These are phyloP conservation scores for Podaxis sp. DNA, from an alignment of 768 basidiomycete species.

Conservation along the genomic window DNA sequence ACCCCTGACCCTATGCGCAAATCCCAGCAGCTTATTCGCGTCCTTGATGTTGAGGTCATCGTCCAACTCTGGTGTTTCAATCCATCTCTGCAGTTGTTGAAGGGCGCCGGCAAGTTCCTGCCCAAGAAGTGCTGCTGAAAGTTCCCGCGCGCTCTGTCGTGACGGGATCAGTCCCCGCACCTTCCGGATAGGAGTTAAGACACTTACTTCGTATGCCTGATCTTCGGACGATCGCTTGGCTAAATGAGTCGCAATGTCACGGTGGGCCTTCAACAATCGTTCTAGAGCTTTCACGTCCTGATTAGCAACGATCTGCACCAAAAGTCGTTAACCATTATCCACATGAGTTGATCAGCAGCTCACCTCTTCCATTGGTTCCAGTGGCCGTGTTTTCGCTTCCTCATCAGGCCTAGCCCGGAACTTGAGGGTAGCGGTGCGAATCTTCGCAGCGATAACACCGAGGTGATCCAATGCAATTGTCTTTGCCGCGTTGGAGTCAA, in stretches of 20 bases:
- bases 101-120: conserved; percentile 78
- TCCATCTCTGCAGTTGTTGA: conserved; percentile 49
- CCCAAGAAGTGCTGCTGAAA: conserved; percentile 76
- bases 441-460: conserved; percentile 84
- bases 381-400: conserved; percentile 30
- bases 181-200: not conserved
- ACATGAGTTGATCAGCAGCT: conserved; percentile 4
- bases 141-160: conserved; percentile 77
- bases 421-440: conserved; percentile 59
- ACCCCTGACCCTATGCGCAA: conserved; percentile 57
- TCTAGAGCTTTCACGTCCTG: conserved; percentile 52
- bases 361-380: conserved; percentile 77
- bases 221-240: conserved; percentile 72
- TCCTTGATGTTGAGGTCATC: conserved; percentile 47
- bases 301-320: conserved; percentile 49
- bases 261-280: conserved; percentile 58
- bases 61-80: conserved; percentile 44
- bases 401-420: conserved; percentile 34
- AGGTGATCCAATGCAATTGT: conserved; percentile 91
- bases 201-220: conserved; percentile 74
- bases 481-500: conserved; percentile 83
- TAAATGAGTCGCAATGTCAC: conserved; percentile 65
- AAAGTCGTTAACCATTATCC: not conserved
- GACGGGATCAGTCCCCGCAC: conserved; percentile 4
- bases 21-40: conserved; percentile 35